These are phyloP conservation scores for Arachnomyces sp. DNA, from an alignment of 2,329 filamentous ascomycete genomes.

Conservation along the genomic window DNA sequence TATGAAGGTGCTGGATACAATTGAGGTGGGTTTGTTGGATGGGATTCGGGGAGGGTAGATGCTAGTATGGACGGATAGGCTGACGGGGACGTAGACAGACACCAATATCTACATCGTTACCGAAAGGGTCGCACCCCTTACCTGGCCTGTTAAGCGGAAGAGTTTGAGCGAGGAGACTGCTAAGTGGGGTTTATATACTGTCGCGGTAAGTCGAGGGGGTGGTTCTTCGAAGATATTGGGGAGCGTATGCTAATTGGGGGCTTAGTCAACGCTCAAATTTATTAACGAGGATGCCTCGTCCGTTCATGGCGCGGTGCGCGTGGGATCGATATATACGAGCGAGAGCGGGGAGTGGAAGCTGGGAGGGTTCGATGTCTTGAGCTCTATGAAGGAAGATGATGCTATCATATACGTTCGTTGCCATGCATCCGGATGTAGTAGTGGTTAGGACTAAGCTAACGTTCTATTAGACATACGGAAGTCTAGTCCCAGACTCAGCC, in stretches of 20 bases:
- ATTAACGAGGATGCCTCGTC: slow-evolving; percentile 90
- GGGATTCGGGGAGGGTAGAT: slow-evolving; percentile 8
- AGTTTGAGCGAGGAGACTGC: slow-evolving; percentile 83
- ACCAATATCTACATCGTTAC: slow-evolving; percentile 94
- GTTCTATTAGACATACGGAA: slow-evolving; percentile 63
- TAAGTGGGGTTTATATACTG: slow-evolving; percentile 87
- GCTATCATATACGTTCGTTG: slow-evolving; percentile 70
- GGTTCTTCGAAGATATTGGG: not conserved
- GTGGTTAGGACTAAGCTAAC: slow-evolving; percentile 12
- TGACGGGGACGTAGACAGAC: slow-evolving; percentile 58
- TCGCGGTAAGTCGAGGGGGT: slow-evolving; percentile 54
- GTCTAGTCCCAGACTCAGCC: slow-evolving; percentile 73
- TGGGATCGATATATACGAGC: slow-evolving; percentile 81
- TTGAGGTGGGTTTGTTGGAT: slow-evolving; percentile 57
- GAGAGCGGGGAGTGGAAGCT: slow-evolving; percentile 98
- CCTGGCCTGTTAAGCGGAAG: slow-evolving; percentile 83
- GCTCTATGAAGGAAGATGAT: slow-evolving; percentile 92
- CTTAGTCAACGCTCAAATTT: slow-evolving; percentile 84
- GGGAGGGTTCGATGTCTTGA: slow-evolving; percentile 85
- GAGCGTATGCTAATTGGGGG: slow-evolving; percentile 2
- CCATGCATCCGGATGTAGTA: not conserved
- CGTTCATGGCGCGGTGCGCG: slow-evolving; percentile 78
- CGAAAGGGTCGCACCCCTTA: slow-evolving; percentile 75
- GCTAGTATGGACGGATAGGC: not conserved
- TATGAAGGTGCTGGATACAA: slow-evolving; percentile 85